phyloP scores from a whole-genome alignment of 1,284 basidiomycete genomes.

The Xerocomus minutiporus region DNA sequence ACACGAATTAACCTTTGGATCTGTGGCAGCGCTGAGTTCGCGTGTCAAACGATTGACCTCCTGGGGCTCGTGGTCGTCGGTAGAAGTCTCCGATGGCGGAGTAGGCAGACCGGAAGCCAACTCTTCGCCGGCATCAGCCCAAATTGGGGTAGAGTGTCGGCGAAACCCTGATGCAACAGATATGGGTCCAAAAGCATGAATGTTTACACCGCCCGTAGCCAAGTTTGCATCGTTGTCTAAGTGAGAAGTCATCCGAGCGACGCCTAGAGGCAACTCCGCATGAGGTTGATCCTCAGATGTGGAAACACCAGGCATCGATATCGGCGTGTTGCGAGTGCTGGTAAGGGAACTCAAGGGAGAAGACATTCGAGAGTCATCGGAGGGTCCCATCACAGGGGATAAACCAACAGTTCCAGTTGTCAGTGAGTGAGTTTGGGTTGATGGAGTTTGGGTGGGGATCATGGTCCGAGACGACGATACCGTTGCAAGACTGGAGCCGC shows the following conservation, averaged over 20 bases:
- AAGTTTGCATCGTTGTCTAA: not conserved
- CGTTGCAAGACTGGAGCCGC: too few species aligned
- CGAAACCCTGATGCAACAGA: too few species aligned
- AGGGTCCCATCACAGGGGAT: not conserved
- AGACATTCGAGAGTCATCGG: not conserved
- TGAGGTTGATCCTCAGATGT: not conserved
- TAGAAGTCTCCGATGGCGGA: not conserved
- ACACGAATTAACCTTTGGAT: not conserved
- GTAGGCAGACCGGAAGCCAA: conserved; percentile 8
- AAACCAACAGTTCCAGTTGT: not conserved
- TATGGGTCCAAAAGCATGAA: not conserved
- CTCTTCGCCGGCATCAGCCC: not conserved
- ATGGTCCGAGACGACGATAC: not conserved
- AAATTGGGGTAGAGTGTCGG: not conserved
- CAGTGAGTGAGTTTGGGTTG: not conserved
- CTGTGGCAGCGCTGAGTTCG: not conserved
- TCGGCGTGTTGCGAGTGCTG: not conserved
- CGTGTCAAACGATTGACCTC: not conserved
- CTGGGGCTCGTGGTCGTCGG: not conserved
- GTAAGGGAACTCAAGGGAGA: not conserved
- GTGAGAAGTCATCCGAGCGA: not conserved
- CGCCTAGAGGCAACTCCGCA: not conserved
- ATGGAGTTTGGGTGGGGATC: not conserved
- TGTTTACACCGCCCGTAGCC: not conserved
- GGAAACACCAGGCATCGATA: not conserved